Conservation (phyloP, 2,329 filamentous ascomycete species). For the Diaporthe sp. region DNA sequence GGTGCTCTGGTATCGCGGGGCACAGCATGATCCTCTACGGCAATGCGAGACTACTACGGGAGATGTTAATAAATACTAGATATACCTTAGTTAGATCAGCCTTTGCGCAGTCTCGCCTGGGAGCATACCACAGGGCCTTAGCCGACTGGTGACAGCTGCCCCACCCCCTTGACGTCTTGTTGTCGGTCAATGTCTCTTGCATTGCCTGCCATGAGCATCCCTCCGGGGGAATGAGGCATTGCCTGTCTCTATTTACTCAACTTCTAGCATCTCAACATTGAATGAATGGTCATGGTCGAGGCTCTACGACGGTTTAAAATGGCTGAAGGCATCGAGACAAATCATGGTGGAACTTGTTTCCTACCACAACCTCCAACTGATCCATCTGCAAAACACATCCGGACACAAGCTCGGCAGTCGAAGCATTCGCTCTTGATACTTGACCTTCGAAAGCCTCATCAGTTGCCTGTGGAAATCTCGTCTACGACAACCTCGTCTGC, state of each 20-base stretch:
- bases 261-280: neutral
- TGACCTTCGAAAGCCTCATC: neutral
- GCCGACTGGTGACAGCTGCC: neutral
- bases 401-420: neutral
- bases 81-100: neutral
- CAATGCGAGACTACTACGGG: neutral
- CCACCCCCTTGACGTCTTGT: neutral
- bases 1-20: neutral
- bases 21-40: neutral
- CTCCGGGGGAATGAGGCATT: neutral
- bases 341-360: neutral
- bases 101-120: neutral
- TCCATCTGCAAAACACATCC: no score
- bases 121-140: neutral
- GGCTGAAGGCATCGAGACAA: neutral
- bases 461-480: neutral
- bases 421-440: neutral
- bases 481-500: neutral
- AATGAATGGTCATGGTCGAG: neutral
- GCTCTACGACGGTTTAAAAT: neutral
- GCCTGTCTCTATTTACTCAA: neutral
- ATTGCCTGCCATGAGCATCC: neutral
- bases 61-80: neutral
- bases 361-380: neutral
- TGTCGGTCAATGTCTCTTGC: neutral